Conservation (phyloP, 768 basidiomycete genomes). For the Trametes cinnabarina region DNA sequence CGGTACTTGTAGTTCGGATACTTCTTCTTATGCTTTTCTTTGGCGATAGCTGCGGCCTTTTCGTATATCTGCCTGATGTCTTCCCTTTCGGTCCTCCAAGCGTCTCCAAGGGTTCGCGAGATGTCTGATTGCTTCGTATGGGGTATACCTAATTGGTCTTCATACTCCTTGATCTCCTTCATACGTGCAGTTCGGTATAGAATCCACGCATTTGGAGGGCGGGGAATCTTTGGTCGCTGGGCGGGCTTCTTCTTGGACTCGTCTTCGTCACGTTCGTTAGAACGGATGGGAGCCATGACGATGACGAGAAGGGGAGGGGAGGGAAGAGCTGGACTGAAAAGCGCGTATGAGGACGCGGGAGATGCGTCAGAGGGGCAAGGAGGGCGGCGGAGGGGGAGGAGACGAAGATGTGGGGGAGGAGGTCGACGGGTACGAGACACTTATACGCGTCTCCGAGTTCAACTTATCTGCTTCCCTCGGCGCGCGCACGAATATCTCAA, state of each 20-base stretch:
- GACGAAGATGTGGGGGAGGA: neutral
- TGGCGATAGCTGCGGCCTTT: constrained; percentile 19
- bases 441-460: constrained; percentile 13
- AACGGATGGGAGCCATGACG: constrained; percentile 1
- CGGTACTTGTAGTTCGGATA: constrained; percentile 30
- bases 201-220: constrained; percentile 23
- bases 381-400: neutral
- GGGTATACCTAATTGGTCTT: no score
- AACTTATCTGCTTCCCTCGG: constrained; percentile 11
- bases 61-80: constrained; percentile 11
- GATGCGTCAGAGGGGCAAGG: neutral
- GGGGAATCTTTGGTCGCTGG: constrained; percentile 5
- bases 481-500: neutral
- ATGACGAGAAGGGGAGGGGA: no score
- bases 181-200: constrained; percentile 21
- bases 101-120: constrained; percentile 2
- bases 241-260: no score
- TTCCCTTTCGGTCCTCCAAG: constrained; percentile 4
- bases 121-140: constrained; percentile 12
- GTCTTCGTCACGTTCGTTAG: neutral
- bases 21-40: constrained; percentile 22
- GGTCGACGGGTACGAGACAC: neutral
- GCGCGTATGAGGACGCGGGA: neutral
- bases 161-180: neutral
- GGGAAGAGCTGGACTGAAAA: neutral